Evolutionary conservation across 2,329 filamentous ascomycete species (phyloP), one percentile per base, ranked within the genome.

Genomic region (Aureobasidium sp.): DNA sequence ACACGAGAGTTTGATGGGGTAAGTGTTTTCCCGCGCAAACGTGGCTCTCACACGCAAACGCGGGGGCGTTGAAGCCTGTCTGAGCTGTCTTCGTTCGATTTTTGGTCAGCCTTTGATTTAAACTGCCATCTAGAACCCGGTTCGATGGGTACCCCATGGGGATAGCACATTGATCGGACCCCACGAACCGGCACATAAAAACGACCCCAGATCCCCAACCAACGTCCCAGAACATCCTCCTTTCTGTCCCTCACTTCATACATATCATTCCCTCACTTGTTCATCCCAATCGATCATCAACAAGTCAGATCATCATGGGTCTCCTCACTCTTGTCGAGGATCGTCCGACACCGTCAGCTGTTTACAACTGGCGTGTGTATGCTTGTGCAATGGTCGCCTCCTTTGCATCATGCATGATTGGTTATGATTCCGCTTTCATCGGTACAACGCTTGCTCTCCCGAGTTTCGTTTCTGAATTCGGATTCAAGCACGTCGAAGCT

Each of bases 341-440:
- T 51, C 65, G 82, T 66, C 82, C 81, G 16, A 84, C 81, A 63
- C 82, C 82, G 27, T 79, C 77, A 68, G 75, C 74, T 59, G 81
- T 85, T 61, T 85, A 84, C 77, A 84, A 84, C 71, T 84, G 82
- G 81, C 75, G 78, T 44, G 78, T 84, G 44, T 85, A 83, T 67
- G 74, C 79, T 13, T 78, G 79, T 45, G 81, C 82, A 10, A 75
- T 75, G 11, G 77, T 83, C 36, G 81, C 82, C 45, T 82, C 79
- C 14, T 82, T 78, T 69, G 81, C 81, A 55, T 79, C 81, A 62
- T 83, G 81, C 68, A 84, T 82, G 79, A 82, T 83, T 65, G 80
- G 81, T 16, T 82, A 83, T 65, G 88, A 91, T 71, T 87, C 83
- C 55, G 86, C 89, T 65, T 92, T 92, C 74, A 91, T 92, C 67